A percentile compares a stretch with the other conserved stretches of the same genome.
Conservation (phyloP, 495 filamentous ascomycete genomes). For the Chlorociboria aeruginascens region DNA sequence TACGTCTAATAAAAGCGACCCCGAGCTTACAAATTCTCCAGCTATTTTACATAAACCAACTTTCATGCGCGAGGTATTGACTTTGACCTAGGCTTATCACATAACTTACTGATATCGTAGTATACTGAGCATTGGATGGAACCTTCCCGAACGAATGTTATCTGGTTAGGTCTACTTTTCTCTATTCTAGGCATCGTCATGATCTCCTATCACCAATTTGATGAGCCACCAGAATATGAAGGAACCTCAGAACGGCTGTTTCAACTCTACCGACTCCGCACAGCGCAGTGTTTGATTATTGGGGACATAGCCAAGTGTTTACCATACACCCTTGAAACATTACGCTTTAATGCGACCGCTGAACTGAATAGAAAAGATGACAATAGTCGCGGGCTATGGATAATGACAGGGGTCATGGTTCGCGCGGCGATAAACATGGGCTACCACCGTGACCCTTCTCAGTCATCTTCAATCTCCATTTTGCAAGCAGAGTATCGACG, state of each 20-base stretch:
- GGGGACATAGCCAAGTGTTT: conserved; percentile 41
- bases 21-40: background rate
- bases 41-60: conserved; percentile 19
- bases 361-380: conserved; percentile 18
- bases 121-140: conserved; percentile 14
- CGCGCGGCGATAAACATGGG: conserved; percentile 29
- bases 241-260: conserved; percentile 30
- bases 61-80: conserved; percentile 14
- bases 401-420: conserved; percentile 24
- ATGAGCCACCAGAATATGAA: conserved; percentile 57
- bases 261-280: conserved; percentile 13
- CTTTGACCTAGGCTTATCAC: background rate
- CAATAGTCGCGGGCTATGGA: conserved; percentile 22
- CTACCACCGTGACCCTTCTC: conserved; percentile 59
- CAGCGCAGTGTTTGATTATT: conserved; percentile 23
- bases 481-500: conserved; percentile 54
- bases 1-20: background rate
- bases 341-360: conserved; percentile 23
- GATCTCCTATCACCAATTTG: conserved; percentile 47
- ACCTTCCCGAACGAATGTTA: conserved; percentile 11
- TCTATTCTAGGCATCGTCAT: conserved; percentile 58
- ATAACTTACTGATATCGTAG: conserved; percentile 1
- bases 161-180: conserved; percentile 27
- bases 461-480: conserved; percentile 68
- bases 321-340: conserved; percentile 26